Evolutionary conservation across 1,139 yeast genomes (phyloP).

Genomic region (Blastobotrys illinoisensis): DNA sequence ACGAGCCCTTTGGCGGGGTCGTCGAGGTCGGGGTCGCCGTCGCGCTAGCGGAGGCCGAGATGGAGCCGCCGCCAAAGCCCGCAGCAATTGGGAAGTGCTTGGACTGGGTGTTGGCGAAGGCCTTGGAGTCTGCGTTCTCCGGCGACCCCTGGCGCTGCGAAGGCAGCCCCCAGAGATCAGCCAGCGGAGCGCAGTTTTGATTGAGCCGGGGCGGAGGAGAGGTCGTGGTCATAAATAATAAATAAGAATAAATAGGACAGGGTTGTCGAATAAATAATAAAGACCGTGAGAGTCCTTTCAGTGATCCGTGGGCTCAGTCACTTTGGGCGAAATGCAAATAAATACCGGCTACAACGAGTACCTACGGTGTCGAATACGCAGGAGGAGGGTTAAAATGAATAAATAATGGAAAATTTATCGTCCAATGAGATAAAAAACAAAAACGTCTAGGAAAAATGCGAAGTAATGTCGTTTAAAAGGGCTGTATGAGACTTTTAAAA

Average conservation of each 20-base stretch:
- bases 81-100: slow-evolving; percentile 13
- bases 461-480: background rate
- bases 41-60: slow-evolving; percentile 1
- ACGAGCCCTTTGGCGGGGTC: slow-evolving; percentile 9
- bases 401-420: background rate
- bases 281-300: slow-evolving; percentile 3
- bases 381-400: background rate
- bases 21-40: slow-evolving; percentile 5
- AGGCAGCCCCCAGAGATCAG: slow-evolving; percentile 29
- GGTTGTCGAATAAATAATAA: slow-evolving; percentile 5
- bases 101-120: slow-evolving; percentile 8
- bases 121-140: background rate
- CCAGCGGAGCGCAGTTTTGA: slow-evolving; percentile 18
- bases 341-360: too few species aligned
- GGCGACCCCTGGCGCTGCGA: slow-evolving; percentile 4
- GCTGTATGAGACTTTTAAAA: background rate
- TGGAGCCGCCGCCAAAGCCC: background rate
- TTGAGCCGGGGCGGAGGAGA: slow-evolving; percentile 14
- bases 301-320: background rate
- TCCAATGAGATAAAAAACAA: background rate
- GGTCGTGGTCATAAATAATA: slow-evolving; percentile 16
- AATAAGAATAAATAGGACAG: slow-evolving; percentile 2
- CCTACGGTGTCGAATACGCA: background rate
- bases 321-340: background rate
- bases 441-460: background rate